Evolutionary conservation across 2,329 filamentous ascomycete genomes (phyloP), one percentile per base, ranked within the genome.

Genomic region (Cryphonectria nitschkei): DNA sequence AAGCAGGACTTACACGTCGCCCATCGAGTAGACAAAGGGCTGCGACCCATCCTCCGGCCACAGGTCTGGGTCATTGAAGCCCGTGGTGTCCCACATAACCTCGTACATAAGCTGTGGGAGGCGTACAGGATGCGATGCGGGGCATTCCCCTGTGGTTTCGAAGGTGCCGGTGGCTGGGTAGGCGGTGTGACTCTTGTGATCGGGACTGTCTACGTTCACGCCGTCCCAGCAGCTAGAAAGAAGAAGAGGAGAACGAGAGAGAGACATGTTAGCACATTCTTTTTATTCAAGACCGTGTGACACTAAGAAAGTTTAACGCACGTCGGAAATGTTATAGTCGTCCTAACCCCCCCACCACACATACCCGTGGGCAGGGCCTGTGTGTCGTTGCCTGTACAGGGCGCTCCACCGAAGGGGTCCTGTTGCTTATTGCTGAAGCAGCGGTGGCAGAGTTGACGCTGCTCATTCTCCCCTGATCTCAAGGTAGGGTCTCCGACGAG

Each of bases 151-250:
- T 1, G 74, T 76, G 2, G 75, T 73, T 60, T 78, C 77, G 66
- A 79, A 79, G 11, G 74, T 75, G 3, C 78, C 77, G 8, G 65
- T 74, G 14, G 61, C 68, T 0, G 86, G 86, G 73, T 88, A 89
- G 2, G 82, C 80, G 73, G 89, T 75, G 68, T 79, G 77, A 37
- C 72, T 74, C 64, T 76, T 81, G 76, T 82, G 85, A 75, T 88
- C 82, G 0, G 80, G 72, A 19, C 81, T 80, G 75, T 88, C 85
- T 67, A 85, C 73, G 73, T 86, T 82, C 56, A 80, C 80, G 54
- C 87, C 87, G 72, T 89, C 82, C 87, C 87, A 89, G 80, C 87
- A 89, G 22, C 75, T 76, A 86, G 29, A 63, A 58, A 16, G 50
- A 60, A 6, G 2, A 43, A n/a, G 19, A 3, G 60, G 19, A 14